phyloP scores from a whole-genome alignment of 805 yeast genomes.

The Scheffersomyces ergatensis region DNA sequence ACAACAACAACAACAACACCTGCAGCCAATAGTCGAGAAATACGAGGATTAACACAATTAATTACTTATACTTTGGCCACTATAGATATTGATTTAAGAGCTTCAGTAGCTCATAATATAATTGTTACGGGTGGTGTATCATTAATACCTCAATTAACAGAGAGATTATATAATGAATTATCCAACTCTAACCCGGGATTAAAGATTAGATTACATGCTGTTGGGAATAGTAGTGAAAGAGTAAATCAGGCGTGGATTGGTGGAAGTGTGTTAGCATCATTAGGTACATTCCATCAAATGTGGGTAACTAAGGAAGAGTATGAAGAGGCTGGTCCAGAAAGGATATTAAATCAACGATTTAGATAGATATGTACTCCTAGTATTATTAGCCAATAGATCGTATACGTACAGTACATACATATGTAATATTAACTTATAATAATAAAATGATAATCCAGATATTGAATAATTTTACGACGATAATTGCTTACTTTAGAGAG shows the following conservation, averaged over 20 bases:
- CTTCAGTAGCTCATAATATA: slow-evolving; percentile 84
- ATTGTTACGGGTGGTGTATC: slow-evolving; percentile 85
- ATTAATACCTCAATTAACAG: slow-evolving; percentile 76
- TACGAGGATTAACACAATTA: slow-evolving; percentile 58
- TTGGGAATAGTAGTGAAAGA: slow-evolving; percentile 76
- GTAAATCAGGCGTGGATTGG: slow-evolving; percentile 87
- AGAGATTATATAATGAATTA: slow-evolving; percentile 70
- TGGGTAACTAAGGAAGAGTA: slow-evolving; percentile 90
- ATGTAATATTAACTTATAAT: too few species aligned
- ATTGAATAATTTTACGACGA: too few species aligned
- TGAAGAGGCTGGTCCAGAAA: slow-evolving; percentile 84
- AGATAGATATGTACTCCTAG: too few species aligned
- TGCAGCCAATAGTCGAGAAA: slow-evolving; percentile 2
- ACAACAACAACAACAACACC: background rate
- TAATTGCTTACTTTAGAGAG: too few species aligned
- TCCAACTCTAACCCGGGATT: slow-evolving; percentile 74
- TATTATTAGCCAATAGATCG: too few species aligned
- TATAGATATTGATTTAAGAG: slow-evolving; percentile 78
- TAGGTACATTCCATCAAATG: slow-evolving; percentile 92
- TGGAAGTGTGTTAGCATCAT: slow-evolving; percentile 80
- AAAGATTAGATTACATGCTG: slow-evolving; percentile 78
- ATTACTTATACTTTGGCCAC: slow-evolving; percentile 52
- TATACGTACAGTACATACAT: too few species aligned
- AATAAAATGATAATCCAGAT: too few species aligned
- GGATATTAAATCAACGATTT: slow-evolving; percentile 77